Evolutionary conservation across 805 yeast genomes (phyloP), one percentile per base, ranked within the genome.

Genomic region (Wilhelminamyces savonicus): DNA sequence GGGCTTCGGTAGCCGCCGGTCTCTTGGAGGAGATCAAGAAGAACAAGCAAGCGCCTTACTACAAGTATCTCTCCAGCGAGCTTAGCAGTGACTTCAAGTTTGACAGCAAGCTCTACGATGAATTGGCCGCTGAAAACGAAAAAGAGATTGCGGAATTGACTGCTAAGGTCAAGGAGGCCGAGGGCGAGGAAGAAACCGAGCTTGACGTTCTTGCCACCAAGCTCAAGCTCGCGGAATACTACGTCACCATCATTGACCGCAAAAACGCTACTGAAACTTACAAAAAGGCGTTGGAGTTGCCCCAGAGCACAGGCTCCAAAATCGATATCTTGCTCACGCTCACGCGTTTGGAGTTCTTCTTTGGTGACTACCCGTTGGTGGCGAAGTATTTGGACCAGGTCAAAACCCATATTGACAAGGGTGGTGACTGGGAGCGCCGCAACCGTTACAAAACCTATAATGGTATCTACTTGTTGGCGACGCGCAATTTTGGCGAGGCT

Each of bases 371-470:
- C 50, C 56, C 62, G 5, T 75, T 74, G 40, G 80, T 82, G 26
- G 72, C 78, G 35, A 76, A 76, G 44, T 79, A 80, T 48, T 70
- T 92, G 41, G 90, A 81, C 32, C 78, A 78, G 43, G 77, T 81
- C 13, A 77, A 82, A 49, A 50, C 63, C 15, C 70, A 85, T 53
- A 86, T 92, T 48, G 97, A 90, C 48, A 83, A 86, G 49, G 98
- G 97, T 32, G 98, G 98, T 39, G 98, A 92, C 56, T 92, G 98
- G 98, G 98, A 92, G 62, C 83, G 98, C 59, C 78, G 95, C 50
- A 92, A 92, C 62, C 68, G 96, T 44, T 86, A 75, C 68, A 92
- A 92, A 65, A 84, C 97, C 5, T 92, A 92, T 59, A 61, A 74
- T 35, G 98, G 98, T 14, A 69, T 92, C 28, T 84, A 85, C 53